Percentiles rank a stretch among this genome's conserved stretches.
Evolutionary conservation across 305 asterid species (phyloP).

Genomic region (Fraxinus velutina): DNA sequence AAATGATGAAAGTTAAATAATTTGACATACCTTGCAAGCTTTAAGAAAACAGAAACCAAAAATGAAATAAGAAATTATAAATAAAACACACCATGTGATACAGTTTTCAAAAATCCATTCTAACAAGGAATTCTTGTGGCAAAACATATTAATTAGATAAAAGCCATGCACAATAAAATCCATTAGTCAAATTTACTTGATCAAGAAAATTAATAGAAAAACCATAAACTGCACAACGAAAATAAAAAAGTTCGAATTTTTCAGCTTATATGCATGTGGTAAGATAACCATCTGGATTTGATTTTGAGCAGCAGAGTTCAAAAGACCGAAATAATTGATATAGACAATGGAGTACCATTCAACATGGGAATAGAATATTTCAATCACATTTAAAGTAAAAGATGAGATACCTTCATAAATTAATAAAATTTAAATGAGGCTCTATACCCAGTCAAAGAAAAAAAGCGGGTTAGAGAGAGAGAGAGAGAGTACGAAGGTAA

Average conservation of each 20-base stretch:
- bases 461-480: not conserved
- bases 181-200: not conserved
- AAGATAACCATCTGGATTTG: constrained; percentile 5
- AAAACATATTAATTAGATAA: not conserved
- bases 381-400: not conserved
- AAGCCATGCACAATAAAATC: not conserved
- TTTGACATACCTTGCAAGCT: not conserved
- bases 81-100: not conserved
- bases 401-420: not conserved
- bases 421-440: not conserved
- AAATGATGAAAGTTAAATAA: not conserved
- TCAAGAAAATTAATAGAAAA: constrained; percentile 4
- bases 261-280: not conserved
- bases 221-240: not conserved
- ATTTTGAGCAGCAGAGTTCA: not conserved
- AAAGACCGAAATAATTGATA: not conserved
- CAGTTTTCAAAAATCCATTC: not conserved
- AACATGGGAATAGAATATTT: not conserved
- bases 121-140: not conserved
- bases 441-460: not conserved
- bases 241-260: not conserved
- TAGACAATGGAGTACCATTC: not conserved
- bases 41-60: not conserved
- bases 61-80: not conserved
- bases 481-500: not conserved